Base-by-base conservation (phyloP, 2,329 filamentous ascomycete species). In the Coleophoma crateriformis region DNA sequence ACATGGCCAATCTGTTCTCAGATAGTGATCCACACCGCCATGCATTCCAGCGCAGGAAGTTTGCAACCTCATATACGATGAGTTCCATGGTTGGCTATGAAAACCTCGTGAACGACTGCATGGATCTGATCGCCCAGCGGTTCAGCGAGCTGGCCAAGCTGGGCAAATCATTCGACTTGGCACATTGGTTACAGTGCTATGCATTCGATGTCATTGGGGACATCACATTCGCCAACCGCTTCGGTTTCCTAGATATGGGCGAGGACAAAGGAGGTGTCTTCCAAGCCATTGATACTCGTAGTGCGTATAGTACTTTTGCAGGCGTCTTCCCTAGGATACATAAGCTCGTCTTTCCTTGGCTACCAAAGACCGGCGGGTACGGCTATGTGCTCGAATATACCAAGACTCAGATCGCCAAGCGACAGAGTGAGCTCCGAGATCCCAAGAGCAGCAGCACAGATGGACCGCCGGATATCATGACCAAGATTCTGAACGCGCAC, bases 161-260 rank as follows among this genome's bases (percentile, higher is more conserved):
- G 0, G 57, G 58, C 0, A 14, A 62, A 3, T 47, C 52, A 0
- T 54, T 78, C 3, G 66, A 79, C 51, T 53, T 75, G 38, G 57
- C 58, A 4, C 63, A 69, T 44, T 73, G 69, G 68, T 60, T 76
- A 27, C 73, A 76, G 52, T 75, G 65, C 52, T 77, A 71, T 48
- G 73, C 71, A 0, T 75, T 75, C 39, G 73, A 78, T 45, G 73
- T 78, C 1, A 77, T 81, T 32, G 75, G 74, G 0, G 67, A 73
- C 35, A 74, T 80, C 15, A 77, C 73, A 0, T 71, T 71, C 37
- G 68, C 60, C 12, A 60, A 58, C 3, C 56, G 61, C 0, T 67
- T 70, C 54, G 76, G 74, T 0, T 75, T 78, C 48, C 61, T 79
- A 0, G 71, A 77, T 20, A 48, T 55, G 7, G 75, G 73, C 0